Evolutionary conservation across 495 filamentous ascomycete genomes (phyloP), one percentile per base, ranked within the genome.

Genomic region (Gamarada debralockiae): DNA sequence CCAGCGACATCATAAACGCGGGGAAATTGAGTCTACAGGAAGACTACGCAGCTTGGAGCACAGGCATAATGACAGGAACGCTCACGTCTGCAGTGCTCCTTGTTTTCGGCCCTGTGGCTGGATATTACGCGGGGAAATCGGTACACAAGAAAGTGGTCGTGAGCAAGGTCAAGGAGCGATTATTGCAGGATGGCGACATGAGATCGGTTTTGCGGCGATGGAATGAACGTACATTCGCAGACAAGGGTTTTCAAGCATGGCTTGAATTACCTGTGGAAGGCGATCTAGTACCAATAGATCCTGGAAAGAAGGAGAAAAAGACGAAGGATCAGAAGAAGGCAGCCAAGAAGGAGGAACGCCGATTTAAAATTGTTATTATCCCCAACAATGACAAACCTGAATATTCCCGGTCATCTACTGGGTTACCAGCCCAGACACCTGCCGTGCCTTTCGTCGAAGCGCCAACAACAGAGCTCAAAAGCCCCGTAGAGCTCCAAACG

Each of bases 211-310:
- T 61, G 8, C 46, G 36, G 18, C 24, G 14, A 14, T 61, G 55
- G 55, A 61, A 61, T 29, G 50, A 58, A n/a, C 39, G 29, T 12
- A 24, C 12, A 0, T 61, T 57, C 20, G 17, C 3, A 15, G 33
- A 43, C 14, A 58, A 37, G 33, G 59, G 59, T 1, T 48, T 58
- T 31, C 59, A 61, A 15, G 42, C 48, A 22, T 61, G 59, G 59
- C 17, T 61, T 4, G 55, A 58, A n/a, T 33, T 50, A 14, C 59
- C 59, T 31, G 31, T 47, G 6, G 13, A 41, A 4, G 39, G 38
- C n/a, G 44, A 50, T 13, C 23, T 25, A 2, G 37, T 52, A 15
- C 41, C 47, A 12, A 13, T 48, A 5, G 2, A 25, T 39, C 39
- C 47, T 14, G 52, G 48, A 2, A 33, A 21, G 45, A 50, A 23